phyloP scores from a whole-genome alignment of 306 rosid genomes.

The Mucuna pruriens region DNA sequence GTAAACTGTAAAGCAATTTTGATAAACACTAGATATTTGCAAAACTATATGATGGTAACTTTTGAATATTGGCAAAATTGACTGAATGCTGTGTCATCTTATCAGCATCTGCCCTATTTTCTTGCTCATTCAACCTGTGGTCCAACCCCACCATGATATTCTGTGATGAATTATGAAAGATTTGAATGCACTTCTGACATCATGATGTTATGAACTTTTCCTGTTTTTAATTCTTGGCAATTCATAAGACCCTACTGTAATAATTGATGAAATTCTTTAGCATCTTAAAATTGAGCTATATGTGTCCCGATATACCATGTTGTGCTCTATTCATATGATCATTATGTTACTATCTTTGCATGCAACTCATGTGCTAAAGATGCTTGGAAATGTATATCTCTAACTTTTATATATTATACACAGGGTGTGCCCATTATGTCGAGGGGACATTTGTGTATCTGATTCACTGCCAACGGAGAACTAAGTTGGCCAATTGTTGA shows the following conservation, averaged over 20 bases:
- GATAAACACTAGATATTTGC: background rate
- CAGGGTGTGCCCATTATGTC: slow-evolving; percentile 99
- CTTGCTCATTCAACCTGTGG: background rate
- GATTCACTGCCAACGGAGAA: slow-evolving; percentile 54
- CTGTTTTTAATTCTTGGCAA: slow-evolving; percentile 12
- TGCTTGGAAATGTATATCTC: slow-evolving; percentile 25
- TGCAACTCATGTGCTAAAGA: slow-evolving; percentile 23
- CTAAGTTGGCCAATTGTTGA: slow-evolving; percentile 43
- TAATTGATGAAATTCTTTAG: slow-evolving; percentile 6
- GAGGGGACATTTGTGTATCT: slow-evolving; percentile 84
- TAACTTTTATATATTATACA: slow-evolving; percentile 31
- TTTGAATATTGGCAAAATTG: background rate
- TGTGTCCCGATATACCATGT: slow-evolving; percentile 23
- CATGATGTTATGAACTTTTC: background rate
- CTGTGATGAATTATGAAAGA: background rate
- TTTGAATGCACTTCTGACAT: background rate
- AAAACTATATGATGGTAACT: background rate
- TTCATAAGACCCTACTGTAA: slow-evolving; percentile 26
- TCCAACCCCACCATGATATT: slow-evolving; percentile 1
- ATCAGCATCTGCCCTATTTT: background rate
- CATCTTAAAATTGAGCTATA: slow-evolving; percentile 14
- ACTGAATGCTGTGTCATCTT: background rate
- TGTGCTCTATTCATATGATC: slow-evolving; percentile 27
- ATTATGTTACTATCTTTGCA: slow-evolving; percentile 17
- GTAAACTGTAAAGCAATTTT: slow-evolving; percentile 10